These are phyloP conservation scores for Cladosporium austrohemisphaericum DNA, from an alignment of 2,329 filamentous ascomycete species.

Conservation along the genomic window DNA sequence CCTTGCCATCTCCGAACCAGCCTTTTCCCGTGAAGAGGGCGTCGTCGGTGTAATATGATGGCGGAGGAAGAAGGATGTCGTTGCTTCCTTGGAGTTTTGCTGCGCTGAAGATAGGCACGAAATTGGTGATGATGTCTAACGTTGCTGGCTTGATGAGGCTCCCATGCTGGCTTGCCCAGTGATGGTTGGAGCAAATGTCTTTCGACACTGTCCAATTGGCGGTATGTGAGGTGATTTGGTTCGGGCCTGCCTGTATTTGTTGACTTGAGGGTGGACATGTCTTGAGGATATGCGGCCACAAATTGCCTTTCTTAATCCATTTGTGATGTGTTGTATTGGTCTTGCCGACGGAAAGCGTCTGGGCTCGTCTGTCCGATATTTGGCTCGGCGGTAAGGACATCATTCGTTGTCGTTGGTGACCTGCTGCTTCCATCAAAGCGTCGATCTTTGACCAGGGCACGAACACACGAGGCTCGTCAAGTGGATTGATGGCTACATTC, in stretches of 20 bases:
- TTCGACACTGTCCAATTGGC: conserved; percentile 21
- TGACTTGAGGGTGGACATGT: conserved; percentile 2
- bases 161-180: conserved; percentile 41
- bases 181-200: conserved; percentile 40
- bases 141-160: conserved; percentile 43
- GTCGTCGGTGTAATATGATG: conserved; percentile 42
- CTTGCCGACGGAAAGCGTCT: background rate
- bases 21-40: conserved; percentile 28
- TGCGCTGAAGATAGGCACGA: conserved; percentile 46
- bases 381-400: background rate
- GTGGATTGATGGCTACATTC: conserved; percentile 56
- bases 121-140: conserved; percentile 34
- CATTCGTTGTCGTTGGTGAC: background rate
- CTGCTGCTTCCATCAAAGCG: conserved; percentile 19
- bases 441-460: conserved; percentile 55
- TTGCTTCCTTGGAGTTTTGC: conserved; percentile 46
- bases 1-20: conserved; percentile 28
- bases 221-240: background rate
- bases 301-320: conserved; percentile 2
- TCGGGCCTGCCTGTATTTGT: background rate
- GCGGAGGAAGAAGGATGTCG: conserved; percentile 45
- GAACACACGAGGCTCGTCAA: conserved; percentile 54
- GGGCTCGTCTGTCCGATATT: background rate
- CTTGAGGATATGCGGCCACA: background rate
- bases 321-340: background rate